Base-by-base conservation (phyloP, 805 yeast species). In the Yamadazyma paraphyllophila region DNA sequence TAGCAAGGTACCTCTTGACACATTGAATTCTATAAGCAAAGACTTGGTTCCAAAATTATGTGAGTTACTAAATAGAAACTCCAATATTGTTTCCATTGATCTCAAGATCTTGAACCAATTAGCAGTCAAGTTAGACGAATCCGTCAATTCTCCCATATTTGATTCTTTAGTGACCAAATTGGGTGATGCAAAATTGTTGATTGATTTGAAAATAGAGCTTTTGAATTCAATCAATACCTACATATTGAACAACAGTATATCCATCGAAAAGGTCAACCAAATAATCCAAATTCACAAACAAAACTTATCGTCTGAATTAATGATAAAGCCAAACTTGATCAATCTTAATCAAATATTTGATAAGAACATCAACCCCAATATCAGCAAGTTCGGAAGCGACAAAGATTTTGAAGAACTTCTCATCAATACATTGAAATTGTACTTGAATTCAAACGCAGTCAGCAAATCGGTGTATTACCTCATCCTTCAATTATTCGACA, bases 191-290 rank as follows among this genome's bases (percentile, higher is more conserved):
- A 51, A 51, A 20, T 31, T 51, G 8, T 20, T 49, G 20, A 47
- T 47, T 12, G 55, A 51, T 20, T 35, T 51, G 32, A 48, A 49
- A 34, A 41, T 45, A 11, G 53, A 51, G 31, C 32, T 51, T 11
- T 32, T 51, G 36, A 39, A 46, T 27, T 17, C 48, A 10, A 36
- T 51, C 26, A 51, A 49, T 12, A 29, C 16, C 11, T 51, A 48
- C 29, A 33, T 43, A 4, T 26, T 29, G 11, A 40, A 41, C 20
- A 51, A 43, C 20, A 12, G 4, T 14, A 24, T 50, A 3, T 17
- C 20, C 25, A 34, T 24, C 6, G 36, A 20, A 11, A 38, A 41
- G 11, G 17, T 45, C 20, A 13, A 17, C 2, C 12, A 38, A 30
- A 38, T 50, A 8, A 15, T 41, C 8, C 27, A 14, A 2, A 25